Conservation (phyloP, 768 basidiomycete species). For the Kwoniella dendrophila region DNA sequence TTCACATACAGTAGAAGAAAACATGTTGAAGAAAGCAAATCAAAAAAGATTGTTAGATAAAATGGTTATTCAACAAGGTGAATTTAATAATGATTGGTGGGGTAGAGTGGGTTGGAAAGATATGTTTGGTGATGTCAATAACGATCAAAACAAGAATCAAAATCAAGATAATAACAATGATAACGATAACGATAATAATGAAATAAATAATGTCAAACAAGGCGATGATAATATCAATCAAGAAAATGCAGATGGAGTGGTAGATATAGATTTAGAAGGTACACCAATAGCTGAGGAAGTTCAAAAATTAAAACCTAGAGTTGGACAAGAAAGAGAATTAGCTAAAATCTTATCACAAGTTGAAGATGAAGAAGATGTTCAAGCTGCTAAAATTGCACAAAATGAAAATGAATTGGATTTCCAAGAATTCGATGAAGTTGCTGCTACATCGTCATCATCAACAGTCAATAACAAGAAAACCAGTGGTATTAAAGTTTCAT, state of each 20-base stretch:
- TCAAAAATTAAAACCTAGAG: slow-evolving; percentile 22
- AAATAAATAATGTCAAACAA: neutral
- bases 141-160: slow-evolving; percentile 57
- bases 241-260: slow-evolving; percentile 34
- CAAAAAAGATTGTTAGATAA: slow-evolving; percentile 91
- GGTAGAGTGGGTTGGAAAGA: slow-evolving; percentile 74
- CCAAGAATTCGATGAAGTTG: slow-evolving; percentile 58
- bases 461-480: neutral
- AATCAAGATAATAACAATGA: no score
- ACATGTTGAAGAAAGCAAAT: slow-evolving; percentile 94
- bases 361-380: slow-evolving; percentile 84
- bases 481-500: neutral
- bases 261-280: slow-evolving; percentile 42
- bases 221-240: no score
- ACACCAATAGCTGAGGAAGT: slow-evolving; percentile 40
- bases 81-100: slow-evolving; percentile 65
- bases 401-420: slow-evolving; percentile 83
- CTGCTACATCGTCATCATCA: slow-evolving; percentile 22
- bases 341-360: slow-evolving; percentile 76
- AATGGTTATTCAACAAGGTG: slow-evolving; percentile 88
- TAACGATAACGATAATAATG: no score
- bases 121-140: slow-evolving; percentile 67
- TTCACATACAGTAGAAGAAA: slow-evolving; percentile 80
- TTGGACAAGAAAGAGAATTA: slow-evolving; percentile 49
- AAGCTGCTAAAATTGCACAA: slow-evolving; percentile 76